Percentiles rank a stretch among this genome's conserved stretches.
Conservation (phyloP, 2,329 filamentous ascomycete species). For the Colletotrichum lentis region DNA sequence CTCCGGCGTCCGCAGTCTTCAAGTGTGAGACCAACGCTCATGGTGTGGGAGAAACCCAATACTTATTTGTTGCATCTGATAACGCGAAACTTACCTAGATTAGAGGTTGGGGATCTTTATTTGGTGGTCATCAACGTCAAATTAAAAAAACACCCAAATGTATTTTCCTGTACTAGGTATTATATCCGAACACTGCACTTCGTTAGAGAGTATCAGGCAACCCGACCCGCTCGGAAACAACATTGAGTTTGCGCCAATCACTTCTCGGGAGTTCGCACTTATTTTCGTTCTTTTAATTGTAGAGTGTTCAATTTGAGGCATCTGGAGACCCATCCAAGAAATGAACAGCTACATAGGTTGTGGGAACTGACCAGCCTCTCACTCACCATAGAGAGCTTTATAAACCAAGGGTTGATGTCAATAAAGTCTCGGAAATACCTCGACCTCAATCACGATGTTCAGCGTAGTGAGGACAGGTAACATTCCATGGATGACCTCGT, state of each 20-base stretch:
- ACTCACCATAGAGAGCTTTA: no score
- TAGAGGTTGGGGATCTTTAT: background rate
- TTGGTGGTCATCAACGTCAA: background rate
- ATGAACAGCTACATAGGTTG: no score
- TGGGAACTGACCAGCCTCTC: no score
- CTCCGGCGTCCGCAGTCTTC: background rate
- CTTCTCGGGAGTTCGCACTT: background rate
- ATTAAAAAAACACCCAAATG: no score
- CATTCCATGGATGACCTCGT: background rate
- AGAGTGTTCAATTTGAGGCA: background rate
- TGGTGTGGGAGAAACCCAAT: conserved; percentile 20
- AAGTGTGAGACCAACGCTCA: background rate
- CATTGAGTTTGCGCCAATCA: background rate
- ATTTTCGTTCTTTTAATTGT: no score
- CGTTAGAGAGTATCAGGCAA: background rate
- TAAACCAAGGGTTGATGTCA: no score
- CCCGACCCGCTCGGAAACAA: background rate
- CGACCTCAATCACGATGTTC: background rate
- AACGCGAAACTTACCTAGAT: background rate
- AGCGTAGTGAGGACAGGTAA: background rate
- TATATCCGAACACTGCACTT: no score
- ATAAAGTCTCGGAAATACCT: no score
- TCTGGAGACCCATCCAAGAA: no score
- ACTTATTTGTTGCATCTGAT: conserved; percentile 12
- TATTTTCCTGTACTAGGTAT: no score